Evolutionary conservation across 192 early-diverging fungal species (phyloP), one percentile per base, ranked within the genome.

Genomic region (Mortierella claussenii): DNA sequence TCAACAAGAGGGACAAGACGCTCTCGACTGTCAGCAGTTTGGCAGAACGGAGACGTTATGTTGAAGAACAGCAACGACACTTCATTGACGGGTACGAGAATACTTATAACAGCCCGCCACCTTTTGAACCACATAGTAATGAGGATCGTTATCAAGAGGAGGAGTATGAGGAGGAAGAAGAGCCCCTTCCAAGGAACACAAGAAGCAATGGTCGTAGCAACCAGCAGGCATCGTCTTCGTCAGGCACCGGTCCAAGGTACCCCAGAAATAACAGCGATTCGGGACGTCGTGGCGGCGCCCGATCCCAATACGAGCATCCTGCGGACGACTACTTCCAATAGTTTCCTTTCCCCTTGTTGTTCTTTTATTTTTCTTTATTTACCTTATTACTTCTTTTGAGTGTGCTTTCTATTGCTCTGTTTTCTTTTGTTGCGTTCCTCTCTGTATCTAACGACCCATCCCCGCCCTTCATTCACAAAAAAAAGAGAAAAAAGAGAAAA

Each of bases 51-150:
- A 55, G 55, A 28, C 54, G 59, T 9, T 70, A 70, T 2, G 68
- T 70, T 26, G 68, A 70, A 33, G 57, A 54, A 27, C 68, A 70
- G 52, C 68, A 70, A 45, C 44, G 53, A 15, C 52, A 73, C 34
- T 17, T 64, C 36, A 50, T 57, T 28, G 54, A 57, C n/a, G 60
- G 47, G 18, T 73, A 58, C 30, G 54, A 73, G 28, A 73, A 45
- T 32, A 42, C 48, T 34, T 55, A 64, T 33, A 40, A 55, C 6
- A 20, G 30, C 30, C 36, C 54, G 33, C 54, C 54, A 55, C 54
- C 54, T 55, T 55, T 55, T 55, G 54, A 55, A 40, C 27, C 56
- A 7, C 27, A 58, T 58, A 58, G 56, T 58, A 58, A 45, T 7
- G 43, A 45, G 23, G 42, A 58, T 1, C 24, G 9, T 7, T 15